Evolutionary conservation across 768 basidiomycete species (phyloP).

Genomic region (Astraeus odoratus): DNA sequence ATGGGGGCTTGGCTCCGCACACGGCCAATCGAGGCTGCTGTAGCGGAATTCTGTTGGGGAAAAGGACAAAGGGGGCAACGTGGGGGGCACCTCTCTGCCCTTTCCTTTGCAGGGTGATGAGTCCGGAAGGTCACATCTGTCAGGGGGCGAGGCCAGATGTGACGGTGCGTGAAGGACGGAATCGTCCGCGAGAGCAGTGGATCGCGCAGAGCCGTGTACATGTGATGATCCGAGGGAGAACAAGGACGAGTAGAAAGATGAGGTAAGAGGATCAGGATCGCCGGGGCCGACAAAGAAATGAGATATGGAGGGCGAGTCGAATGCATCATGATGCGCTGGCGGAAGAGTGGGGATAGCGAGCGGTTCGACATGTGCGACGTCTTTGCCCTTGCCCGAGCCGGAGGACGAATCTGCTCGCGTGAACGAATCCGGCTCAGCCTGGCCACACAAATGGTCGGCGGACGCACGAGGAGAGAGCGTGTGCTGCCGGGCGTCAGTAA

Average conservation of each 20-base stretch:
- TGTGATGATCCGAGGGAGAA: conserved; percentile 5
- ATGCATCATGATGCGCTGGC: conserved; percentile 17
- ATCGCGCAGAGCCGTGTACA: background rate
- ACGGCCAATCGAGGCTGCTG: conserved; percentile 33
- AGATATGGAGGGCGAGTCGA: conserved; percentile 2
- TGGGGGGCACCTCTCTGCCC: conserved; percentile 45
- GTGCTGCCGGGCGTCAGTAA: conserved; percentile 5
- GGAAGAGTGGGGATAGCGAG: conserved; percentile 43
- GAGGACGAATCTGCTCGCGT: conserved; percentile 9
- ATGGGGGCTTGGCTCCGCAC: conserved; percentile 16
- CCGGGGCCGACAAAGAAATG: background rate
- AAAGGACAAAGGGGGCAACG: conserved; percentile 61
- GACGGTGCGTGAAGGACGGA: conserved; percentile 11
- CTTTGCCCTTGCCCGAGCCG: conserved; percentile 46
- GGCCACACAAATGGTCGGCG: background rate
- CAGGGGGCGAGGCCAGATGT: conserved; percentile 21
- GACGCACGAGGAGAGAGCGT: background rate
- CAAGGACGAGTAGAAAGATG: conserved; percentile 10
- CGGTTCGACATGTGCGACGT: conserved; percentile 36
- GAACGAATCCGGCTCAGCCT: conserved; percentile 8
- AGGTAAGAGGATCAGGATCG: conserved; percentile 13
- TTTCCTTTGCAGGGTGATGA: conserved; percentile 45
- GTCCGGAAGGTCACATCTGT: conserved; percentile 14
- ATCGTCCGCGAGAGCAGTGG: conserved; percentile 1
- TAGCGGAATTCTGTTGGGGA: conserved; percentile 47